A percentile compares a stretch with the other conserved stretches of the same genome.
These are phyloP conservation scores for Choiromyces venosus DNA, from an alignment of 495 filamentous ascomycete species.

Conservation along the genomic window DNA sequence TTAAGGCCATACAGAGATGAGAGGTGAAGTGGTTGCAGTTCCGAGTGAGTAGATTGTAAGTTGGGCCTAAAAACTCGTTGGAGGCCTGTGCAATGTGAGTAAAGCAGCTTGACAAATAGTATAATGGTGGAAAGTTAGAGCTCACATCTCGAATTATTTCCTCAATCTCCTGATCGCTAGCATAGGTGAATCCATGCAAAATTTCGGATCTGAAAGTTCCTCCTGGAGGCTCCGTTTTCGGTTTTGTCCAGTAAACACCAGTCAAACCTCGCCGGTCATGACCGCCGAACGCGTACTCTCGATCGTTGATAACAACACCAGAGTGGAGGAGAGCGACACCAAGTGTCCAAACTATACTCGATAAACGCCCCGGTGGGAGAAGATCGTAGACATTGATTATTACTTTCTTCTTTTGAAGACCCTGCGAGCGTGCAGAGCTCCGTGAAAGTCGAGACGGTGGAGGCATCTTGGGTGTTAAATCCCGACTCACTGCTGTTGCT, in stretches of 20 bases:
- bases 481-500: background rate
- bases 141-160: conserved; percentile 52
- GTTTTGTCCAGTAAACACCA: conserved; percentile 73
- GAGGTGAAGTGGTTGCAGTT: conserved; percentile 83
- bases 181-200: conserved; percentile 66
- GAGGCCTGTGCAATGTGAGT: conserved; percentile 46
- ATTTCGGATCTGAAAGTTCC: conserved; percentile 65
- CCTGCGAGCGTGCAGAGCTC: conserved; percentile 44
- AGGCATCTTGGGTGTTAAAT: conserved; percentile 41
- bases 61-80: conserved; percentile 60
- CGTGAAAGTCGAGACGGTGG: conserved; percentile 10
- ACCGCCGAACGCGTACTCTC: conserved; percentile 78
- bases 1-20: conserved; percentile 61
- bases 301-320: conserved; percentile 67
- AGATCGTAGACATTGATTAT: conserved; percentile 77
- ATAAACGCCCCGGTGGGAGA: conserved; percentile 63
- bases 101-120: background rate
- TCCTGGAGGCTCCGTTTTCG: conserved; percentile 61
- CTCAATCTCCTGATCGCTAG: conserved; percentile 59
- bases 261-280: conserved; percentile 61
- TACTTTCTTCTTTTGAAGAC: conserved; percentile 63
- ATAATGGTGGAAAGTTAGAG: background rate
- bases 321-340: conserved; percentile 70
- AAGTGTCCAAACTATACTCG: conserved; percentile 63
- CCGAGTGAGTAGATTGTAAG: conserved; percentile 68